phyloP scores from a whole-genome alignment of 805 yeast genomes.

The Metschnikowia cubensis region DNA sequence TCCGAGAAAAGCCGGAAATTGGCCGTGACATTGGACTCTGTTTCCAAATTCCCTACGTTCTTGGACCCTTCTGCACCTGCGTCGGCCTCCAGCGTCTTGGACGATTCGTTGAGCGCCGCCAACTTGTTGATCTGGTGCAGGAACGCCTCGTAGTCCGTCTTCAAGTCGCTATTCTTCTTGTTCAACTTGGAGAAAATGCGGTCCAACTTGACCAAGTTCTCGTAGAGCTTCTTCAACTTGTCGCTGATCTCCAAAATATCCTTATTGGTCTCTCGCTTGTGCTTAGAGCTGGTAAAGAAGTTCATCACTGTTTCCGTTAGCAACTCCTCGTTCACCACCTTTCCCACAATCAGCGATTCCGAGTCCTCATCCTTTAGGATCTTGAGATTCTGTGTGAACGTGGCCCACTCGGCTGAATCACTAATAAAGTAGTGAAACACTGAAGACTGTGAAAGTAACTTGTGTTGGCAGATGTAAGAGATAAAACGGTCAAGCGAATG shows the following conservation, averaged over 20 bases:
- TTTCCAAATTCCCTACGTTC: slow-evolving; percentile 22
- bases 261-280: slow-evolving; percentile 72
- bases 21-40: slow-evolving; percentile 10
- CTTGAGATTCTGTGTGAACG: slow-evolving; percentile 57
- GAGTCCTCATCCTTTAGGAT: slow-evolving; percentile 18
- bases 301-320: slow-evolving; percentile 91
- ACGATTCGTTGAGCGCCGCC: slow-evolving; percentile 46
- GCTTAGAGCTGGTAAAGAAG: slow-evolving; percentile 72
- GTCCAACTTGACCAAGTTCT: slow-evolving; percentile 75
- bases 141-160: slow-evolving; percentile 69
- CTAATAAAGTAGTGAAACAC: slow-evolving; percentile 63
- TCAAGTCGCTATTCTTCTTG: slow-evolving; percentile 67
- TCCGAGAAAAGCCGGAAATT: slow-evolving; percentile 38
- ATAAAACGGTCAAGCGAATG: slow-evolving; percentile 76
- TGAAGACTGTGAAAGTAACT: slow-evolving; percentile 62
- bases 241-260: slow-evolving; percentile 61
- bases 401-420: slow-evolving; percentile 71
- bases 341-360: slow-evolving; percentile 29
- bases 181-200: slow-evolving; percentile 69
- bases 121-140: slow-evolving; percentile 66
- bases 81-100: neutral
- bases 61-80: too few species aligned
- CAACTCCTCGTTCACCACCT: slow-evolving; percentile 60
- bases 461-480: slow-evolving; percentile 69
- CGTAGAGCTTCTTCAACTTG: slow-evolving; percentile 77